Evolutionary conservation across 2,329 filamentous ascomycete species (phyloP).

Genomic region (Penicillium sclerotigenum): DNA sequence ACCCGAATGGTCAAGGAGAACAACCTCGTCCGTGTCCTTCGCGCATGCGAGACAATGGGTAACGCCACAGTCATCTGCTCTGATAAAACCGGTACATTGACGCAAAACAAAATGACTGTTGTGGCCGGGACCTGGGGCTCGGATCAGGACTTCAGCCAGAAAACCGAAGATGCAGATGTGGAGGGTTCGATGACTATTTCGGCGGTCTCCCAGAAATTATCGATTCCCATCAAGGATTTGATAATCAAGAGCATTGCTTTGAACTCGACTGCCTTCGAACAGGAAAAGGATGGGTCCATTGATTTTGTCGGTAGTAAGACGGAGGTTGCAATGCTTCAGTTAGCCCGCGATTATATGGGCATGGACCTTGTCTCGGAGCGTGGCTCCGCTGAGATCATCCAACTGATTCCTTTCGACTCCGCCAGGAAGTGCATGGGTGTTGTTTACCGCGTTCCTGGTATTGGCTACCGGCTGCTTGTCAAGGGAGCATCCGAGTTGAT

Average conservation of each 20-base stretch:
- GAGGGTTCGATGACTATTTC: conserved; percentile 20
- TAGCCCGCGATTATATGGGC: conserved; percentile 64
- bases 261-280: conserved; percentile 71
- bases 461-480: conserved; percentile 46
- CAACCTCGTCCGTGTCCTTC: conserved; percentile 71
- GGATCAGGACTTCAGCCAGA: conserved; percentile 54
- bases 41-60: conserved; percentile 78
- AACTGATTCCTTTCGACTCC: conserved; percentile 73
- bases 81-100: conserved; percentile 73
- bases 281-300: conserved; percentile 63
- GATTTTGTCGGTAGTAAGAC: conserved; percentile 76
- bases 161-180: conserved; percentile 18
- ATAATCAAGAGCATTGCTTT: conserved; percentile 44
- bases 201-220: conserved; percentile 33
- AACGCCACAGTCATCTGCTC: conserved; percentile 78
- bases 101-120: conserved; percentile 73
- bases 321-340: conserved; percentile 69
- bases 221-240: conserved; percentile 33
- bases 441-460: conserved; percentile 40
- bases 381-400: conserved; percentile 57
- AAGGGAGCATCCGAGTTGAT: conserved; percentile 51
- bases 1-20: conserved; percentile 74
- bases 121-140: conserved; percentile 68
- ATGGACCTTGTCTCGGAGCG: conserved; percentile 67
- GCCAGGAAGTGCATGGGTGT: conserved; percentile 64